These are phyloP conservation scores for Pythium pyrilobum DNA, from an alignment of 352 stramenopile species.

Conservation along the genomic window DNA sequence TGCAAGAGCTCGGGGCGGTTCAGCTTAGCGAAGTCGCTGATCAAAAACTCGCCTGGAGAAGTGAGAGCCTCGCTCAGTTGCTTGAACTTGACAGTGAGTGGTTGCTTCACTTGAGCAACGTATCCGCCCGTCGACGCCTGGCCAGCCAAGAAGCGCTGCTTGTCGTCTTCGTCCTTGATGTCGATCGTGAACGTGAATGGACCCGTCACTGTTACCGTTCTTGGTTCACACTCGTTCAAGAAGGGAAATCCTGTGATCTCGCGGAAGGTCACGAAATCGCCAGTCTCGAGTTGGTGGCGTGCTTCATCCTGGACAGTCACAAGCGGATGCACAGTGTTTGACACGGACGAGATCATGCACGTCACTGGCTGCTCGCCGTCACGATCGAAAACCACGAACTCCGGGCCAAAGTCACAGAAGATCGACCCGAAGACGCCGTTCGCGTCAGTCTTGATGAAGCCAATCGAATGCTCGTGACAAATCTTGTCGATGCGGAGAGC, in stretches of 20 bases:
- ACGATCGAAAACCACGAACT: conserved; percentile 93
- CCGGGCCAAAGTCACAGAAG: conserved; percentile 98
- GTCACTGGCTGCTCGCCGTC: conserved; percentile 92
- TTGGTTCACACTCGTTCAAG: conserved; percentile 69
- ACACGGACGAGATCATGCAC: conserved; percentile 93
- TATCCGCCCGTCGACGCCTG: conserved; percentile 77
- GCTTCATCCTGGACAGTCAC: conserved; percentile 98
- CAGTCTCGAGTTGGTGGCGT: conserved; percentile 95
- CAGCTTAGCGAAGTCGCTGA: conserved; percentile 98
- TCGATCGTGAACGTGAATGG: conserved; percentile 98
- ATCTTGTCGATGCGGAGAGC: conserved; percentile 76
- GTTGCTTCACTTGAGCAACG: conserved; percentile 96
- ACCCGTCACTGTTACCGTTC: conserved; percentile 78
- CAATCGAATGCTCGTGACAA: conserved; percentile 79
- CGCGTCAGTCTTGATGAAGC: conserved; percentile 91
- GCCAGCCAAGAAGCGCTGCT: conserved; percentile 54
- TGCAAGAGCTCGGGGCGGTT: conserved; percentile 90
- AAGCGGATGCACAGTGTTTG: conserved; percentile 70
- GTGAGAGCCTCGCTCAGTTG: conserved; percentile 78
- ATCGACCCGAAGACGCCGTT: conserved; percentile 93
- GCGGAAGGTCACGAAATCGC: conserved; percentile 95
- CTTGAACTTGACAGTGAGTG: conserved; percentile 92
- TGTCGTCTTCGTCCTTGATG: conserved; percentile 61
- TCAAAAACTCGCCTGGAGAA: conserved; percentile 93
- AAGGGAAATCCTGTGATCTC: conserved; percentile 91